These are phyloP conservation scores for Fusarium xyrophilum DNA, from an alignment of 2,329 filamentous ascomycete genomes.

Conservation along the genomic window DNA sequence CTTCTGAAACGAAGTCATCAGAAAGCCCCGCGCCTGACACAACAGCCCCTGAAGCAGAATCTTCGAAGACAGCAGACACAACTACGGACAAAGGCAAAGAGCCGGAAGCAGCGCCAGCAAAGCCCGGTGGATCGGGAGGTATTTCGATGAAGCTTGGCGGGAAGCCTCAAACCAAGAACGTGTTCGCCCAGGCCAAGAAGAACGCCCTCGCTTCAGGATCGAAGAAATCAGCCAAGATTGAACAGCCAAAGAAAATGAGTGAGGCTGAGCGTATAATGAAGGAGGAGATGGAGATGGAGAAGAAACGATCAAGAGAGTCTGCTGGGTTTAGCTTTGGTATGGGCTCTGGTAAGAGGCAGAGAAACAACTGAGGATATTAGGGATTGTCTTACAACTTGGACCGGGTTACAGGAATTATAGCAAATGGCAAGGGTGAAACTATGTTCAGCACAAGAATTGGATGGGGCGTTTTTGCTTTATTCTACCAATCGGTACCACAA, in stretches of 20 bases:
- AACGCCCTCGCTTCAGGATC: slow-evolving; percentile 68
- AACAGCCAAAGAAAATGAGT: slow-evolving; percentile 81
- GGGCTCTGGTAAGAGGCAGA: slow-evolving; percentile 60
- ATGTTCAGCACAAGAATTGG: slow-evolving; percentile 3
- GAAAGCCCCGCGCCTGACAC: slow-evolving; percentile 31
- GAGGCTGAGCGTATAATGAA: slow-evolving; percentile 91
- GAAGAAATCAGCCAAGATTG: slow-evolving; percentile 66
- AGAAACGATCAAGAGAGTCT: slow-evolving; percentile 65
- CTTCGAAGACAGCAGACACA: slow-evolving; percentile 7
- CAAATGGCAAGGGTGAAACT: not conserved
- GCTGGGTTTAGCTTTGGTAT: slow-evolving; percentile 56
- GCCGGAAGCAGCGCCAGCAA: slow-evolving; percentile 36
- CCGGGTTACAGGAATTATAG: not conserved
- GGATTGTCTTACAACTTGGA: not conserved
- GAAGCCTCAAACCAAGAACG: slow-evolving; percentile 76
- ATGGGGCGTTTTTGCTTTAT: slow-evolving; percentile 32
- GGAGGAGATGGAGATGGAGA: slow-evolving; percentile 78
- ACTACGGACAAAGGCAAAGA: slow-evolving; percentile 11
- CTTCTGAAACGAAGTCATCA: slow-evolving; percentile 15
- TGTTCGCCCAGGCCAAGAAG: slow-evolving; percentile 72
- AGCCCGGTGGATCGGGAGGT: slow-evolving; percentile 46
- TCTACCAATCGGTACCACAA: slow-evolving; percentile 45
- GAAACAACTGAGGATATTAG: slow-evolving; percentile 39
- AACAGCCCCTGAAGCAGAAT: slow-evolving; percentile 4
- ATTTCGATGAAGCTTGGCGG: slow-evolving; percentile 70